Conservation (phyloP, 768 basidiomycete genomes). For the Suillus subaureus region DNA sequence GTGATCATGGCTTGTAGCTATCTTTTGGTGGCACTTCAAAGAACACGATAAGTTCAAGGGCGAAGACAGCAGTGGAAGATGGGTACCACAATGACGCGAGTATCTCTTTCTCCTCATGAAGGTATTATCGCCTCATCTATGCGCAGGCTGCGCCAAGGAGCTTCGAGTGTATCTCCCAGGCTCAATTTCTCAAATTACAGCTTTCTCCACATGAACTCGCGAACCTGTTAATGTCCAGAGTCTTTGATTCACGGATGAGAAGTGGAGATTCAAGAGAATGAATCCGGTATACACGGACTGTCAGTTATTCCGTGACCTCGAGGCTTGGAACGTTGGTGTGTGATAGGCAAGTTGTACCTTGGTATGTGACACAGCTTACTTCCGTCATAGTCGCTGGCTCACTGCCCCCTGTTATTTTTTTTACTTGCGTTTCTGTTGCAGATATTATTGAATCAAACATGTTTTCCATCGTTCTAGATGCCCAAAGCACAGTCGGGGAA, state of each 20-base stretch:
- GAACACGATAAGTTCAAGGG: slow-evolving; percentile 38
- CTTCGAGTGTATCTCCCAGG: slow-evolving; percentile 55
- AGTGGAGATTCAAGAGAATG: slow-evolving; percentile 92
- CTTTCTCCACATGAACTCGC: slow-evolving; percentile 91
- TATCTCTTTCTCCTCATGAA: background rate
- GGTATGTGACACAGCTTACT: slow-evolving; percentile 25
- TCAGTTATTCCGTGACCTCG: slow-evolving; percentile 93
- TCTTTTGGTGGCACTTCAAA: background rate
- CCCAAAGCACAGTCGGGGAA: slow-evolving; percentile 79
- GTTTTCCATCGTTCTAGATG: slow-evolving; percentile 73
- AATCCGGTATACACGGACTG: slow-evolving; percentile 93
- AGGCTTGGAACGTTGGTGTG: slow-evolving; percentile 66
- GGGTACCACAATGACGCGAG: slow-evolving; percentile 42
- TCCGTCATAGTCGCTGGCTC: background rate
- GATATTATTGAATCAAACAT: slow-evolving; percentile 22
- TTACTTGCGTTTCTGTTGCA: background rate
- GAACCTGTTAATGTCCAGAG: slow-evolving; percentile 46
- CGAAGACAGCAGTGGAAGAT: slow-evolving; percentile 82
- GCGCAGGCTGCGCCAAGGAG: slow-evolving; percentile 19
- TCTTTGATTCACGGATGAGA: slow-evolving; percentile 74
- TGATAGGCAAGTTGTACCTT: slow-evolving; percentile 68
- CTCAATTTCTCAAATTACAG: slow-evolving; percentile 67
- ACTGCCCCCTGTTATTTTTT: background rate
- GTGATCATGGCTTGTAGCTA: background rate
- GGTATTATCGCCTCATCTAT: slow-evolving; percentile 10